A percentile compares a stretch with the other conserved stretches of the same genome.
phyloP scores from a whole-genome alignment of 2,329 filamentous ascomycete genomes.

The Aureobasidium subglaciale region DNA sequence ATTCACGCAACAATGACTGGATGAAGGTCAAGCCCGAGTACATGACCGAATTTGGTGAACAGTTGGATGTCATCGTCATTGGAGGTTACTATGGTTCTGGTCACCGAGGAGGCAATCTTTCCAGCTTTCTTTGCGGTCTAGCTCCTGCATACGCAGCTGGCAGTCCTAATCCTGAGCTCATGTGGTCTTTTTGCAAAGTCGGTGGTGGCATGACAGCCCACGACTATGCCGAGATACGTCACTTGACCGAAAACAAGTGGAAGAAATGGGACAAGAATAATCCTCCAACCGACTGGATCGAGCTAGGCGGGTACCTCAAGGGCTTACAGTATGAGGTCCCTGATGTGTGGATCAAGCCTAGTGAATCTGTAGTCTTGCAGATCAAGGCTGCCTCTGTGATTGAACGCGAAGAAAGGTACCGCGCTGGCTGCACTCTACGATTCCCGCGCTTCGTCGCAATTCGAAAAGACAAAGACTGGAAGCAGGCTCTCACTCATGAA shows the following conservation, averaged over 20 bases:
- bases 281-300: slow-evolving; percentile 71
- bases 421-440: slow-evolving; percentile 67
- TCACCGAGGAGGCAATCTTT: slow-evolving; percentile 70
- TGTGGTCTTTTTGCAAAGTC: slow-evolving; percentile 93
- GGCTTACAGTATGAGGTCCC: slow-evolving; percentile 62
- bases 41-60: slow-evolving; percentile 93
- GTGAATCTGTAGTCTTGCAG: slow-evolving; percentile 77
- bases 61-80: slow-evolving; percentile 80
- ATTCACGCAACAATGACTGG: slow-evolving; percentile 91
- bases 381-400: slow-evolving; percentile 81
- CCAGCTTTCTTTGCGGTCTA: slow-evolving; percentile 82
- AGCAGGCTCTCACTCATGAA: slow-evolving; percentile 66
- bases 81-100: slow-evolving; percentile 92
- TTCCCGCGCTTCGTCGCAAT: slow-evolving; percentile 85
- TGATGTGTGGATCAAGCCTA: slow-evolving; percentile 87
- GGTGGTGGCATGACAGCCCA: slow-evolving; percentile 83
- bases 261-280: slow-evolving; percentile 69
- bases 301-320: slow-evolving; percentile 66
- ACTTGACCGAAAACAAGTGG: slow-evolving; percentile 89
- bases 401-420: slow-evolving; percentile 65
- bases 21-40: slow-evolving; percentile 99
- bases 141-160: slow-evolving; percentile 44
- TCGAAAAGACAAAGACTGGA: slow-evolving; percentile 78
- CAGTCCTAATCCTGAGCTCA: slow-evolving; percentile 60
- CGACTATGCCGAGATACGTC: slow-evolving; percentile 76